Evolutionary conservation across 1,284 basidiomycete species (phyloP).

Genomic region (Serendipita sp.): DNA sequence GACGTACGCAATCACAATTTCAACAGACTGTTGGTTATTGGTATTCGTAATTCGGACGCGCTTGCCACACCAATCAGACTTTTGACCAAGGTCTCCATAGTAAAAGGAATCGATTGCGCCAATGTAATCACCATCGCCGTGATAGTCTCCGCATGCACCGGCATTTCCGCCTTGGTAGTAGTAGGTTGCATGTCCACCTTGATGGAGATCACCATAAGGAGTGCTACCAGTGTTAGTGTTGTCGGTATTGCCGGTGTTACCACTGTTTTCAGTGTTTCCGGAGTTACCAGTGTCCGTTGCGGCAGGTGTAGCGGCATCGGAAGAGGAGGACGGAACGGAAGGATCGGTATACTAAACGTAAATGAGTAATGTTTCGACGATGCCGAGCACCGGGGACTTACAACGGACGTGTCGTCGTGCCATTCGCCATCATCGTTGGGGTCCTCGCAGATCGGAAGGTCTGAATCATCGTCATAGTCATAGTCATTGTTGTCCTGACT

Average conservation of each 20-base stretch:
- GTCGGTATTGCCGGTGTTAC: slow-evolving; percentile 17
- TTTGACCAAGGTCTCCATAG: slow-evolving; percentile 22
- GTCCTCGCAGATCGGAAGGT: background rate
- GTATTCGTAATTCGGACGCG: slow-evolving; percentile 50
- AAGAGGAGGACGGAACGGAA: slow-evolving; percentile 14
- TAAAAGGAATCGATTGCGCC: slow-evolving; percentile 38
- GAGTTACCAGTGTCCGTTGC: slow-evolving; percentile 12
- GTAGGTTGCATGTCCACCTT: slow-evolving; percentile 9
- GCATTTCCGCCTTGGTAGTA: slow-evolving; percentile 28
- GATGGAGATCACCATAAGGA: slow-evolving; percentile 10
- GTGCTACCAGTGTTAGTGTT: background rate
- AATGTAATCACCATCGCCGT: slow-evolving; percentile 53
- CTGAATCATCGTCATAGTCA: background rate
- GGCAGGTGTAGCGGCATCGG: slow-evolving; percentile 15
- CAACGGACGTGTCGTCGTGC: background rate
- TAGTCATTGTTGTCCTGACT: background rate
- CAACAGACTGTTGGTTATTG: slow-evolving; percentile 40
- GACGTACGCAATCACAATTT: slow-evolving; percentile 39
- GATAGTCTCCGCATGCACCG: slow-evolving; percentile 59
- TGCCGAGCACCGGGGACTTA: slow-evolving; percentile 6
- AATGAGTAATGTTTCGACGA: slow-evolving; percentile 8
- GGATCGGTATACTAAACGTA: slow-evolving; percentile 8
- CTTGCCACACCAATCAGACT: slow-evolving; percentile 50
- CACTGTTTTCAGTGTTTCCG: slow-evolving; percentile 17
- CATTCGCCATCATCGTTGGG: slow-evolving; percentile 1